Evolutionary conservation across 352 stramenopile genomes (phyloP), one percentile per base, ranked within the genome.

Genomic region (Globisporangium abappressorium): DNA sequence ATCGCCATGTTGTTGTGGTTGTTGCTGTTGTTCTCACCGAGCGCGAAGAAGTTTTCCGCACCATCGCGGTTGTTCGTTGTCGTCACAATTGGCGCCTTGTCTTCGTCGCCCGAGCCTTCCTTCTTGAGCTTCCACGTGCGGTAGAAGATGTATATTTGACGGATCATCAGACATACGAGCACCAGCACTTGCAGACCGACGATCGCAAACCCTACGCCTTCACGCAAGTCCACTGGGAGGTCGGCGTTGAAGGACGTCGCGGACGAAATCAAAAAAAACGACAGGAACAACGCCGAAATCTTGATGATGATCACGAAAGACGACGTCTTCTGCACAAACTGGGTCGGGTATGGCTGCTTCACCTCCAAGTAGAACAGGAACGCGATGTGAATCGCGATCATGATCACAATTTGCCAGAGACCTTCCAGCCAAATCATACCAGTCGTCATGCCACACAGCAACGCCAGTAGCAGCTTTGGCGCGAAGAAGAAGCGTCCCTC

Each of bases 241-340:
- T 84, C 83, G 51, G 80, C 60, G 3, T 84, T 88, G 51, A 92
- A 87, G 43, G 72, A 82, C 20, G 85, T 89, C 51, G 84, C 82
- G 41, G 81, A 87, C 22, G 82, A 91, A 18, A 94, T 73, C 3
- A 96, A 70, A 65, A 96, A 94, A 62, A 93, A 85, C 68, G 83
- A 91, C 18, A 96, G 65, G 57, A 89, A 91, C 0, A 96, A 76
- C 57, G 81, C 85, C 66, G 86, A 92, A 66, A 94, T 94, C 83
- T 96, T 96, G 75, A 96, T 92, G 64, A 96, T 90, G 63, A 91
- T 94, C 70, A 96, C 87, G 69, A 96, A 93, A 28, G 84, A 92
- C 56, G 88, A 91, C 38, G 88, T 93, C 64, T 88, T 87, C 68
- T 96, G 88, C 57, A 96, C 84, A 33, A 96, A 96, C 43, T 79